Base-by-base conservation (phyloP, 2,329 filamentous ascomycete species). In the Chrysoporthe deuterocubensis region DNA sequence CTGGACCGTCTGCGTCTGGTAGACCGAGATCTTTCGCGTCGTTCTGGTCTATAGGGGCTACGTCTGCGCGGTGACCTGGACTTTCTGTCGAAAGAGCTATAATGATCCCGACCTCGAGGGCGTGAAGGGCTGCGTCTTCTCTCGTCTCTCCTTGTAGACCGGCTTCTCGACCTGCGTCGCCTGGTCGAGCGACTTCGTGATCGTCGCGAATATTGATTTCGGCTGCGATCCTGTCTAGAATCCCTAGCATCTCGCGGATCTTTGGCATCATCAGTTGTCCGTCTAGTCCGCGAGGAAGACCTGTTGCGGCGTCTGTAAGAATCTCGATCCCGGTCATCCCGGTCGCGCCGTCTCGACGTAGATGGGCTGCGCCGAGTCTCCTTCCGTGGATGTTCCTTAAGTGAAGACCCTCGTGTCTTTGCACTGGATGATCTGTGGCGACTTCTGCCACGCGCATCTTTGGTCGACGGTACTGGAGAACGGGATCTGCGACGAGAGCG, bases 211-310 rank as follows among this genome's bases (percentile, higher is more conserved):
- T 46, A 72, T 71, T 32, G 73, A 62, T 68, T 62, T 52, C 75
- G 75, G 43, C 71, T 73, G 7, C 74, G 74, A 16, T 76, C 75
- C 9, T 69, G 69, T 61, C 78, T 77, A n/a, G 76, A 70, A 43
- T 75, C 76, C 46, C 76, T 73, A 6, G 16, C 56, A 50, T 70
- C 68, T 60, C 66, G 57, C 2, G 62, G 18, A 40, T 54, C 54
- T 46, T 63, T 70, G 40, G n/a, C 14, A 2, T 70, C 66, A 14
- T 65, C 68, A 7, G 65, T 56, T 16, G 43, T 32, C 14, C 68
- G 52, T 40, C 16, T 68, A 32, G 48, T 54, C 42, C 63, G 62
- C 42, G 68, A 67, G 4, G 52, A 8, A 34, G 68, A 63, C 32
- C 56, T 67, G n/a, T 68, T 63, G 40, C 63, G 59, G 32, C 66